Conservation (phyloP, 1,284 basidiomycete species). For the Ceraceosorus guamensis region DNA sequence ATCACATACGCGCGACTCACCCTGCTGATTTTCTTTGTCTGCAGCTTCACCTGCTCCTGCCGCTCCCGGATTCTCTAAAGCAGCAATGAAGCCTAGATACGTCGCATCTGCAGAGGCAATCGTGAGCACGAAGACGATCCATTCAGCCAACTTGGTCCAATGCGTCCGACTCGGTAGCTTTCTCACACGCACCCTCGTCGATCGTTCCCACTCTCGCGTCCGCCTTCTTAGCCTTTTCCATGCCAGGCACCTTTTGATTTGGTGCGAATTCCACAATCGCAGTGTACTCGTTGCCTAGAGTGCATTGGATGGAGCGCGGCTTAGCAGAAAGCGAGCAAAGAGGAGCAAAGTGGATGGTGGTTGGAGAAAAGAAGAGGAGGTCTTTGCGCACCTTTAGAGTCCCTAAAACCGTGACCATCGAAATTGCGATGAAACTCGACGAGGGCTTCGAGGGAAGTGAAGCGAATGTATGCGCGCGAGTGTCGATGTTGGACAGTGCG, state of each 20-base stretch:
- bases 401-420: slow-evolving; percentile 83
- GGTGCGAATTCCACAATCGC: slow-evolving; percentile 91
- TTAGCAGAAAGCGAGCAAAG: too few species aligned
- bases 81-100: slow-evolving; percentile 16
- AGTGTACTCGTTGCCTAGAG: slow-evolving; percentile 71
- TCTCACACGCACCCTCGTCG: slow-evolving; percentile 69
- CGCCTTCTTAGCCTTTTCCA: slow-evolving; percentile 57
- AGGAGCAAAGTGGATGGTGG: slow-evolving; percentile 1
- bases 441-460: slow-evolving; percentile 66
- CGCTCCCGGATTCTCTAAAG: slow-evolving; percentile 18
- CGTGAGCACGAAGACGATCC: neutral
- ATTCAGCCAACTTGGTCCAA: neutral
- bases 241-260: slow-evolving; percentile 73
- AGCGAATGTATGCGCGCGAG: slow-evolving; percentile 86
- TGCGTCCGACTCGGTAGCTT: too few species aligned
- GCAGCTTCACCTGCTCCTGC: slow-evolving; percentile 9
- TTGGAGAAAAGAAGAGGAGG: neutral
- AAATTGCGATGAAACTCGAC: slow-evolving; percentile 73
- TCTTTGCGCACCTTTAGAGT: slow-evolving; percentile 68
- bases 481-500: slow-evolving; percentile 11
- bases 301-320: too few species aligned
- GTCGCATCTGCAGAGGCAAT: slow-evolving; percentile 12
- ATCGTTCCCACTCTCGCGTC: slow-evolving; percentile 68
- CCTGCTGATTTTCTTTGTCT: slow-evolving; percentile 4
- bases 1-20: slow-evolving; percentile 8